A percentile compares a stretch with the other conserved stretches of the same genome.
Evolutionary conservation across 2,329 filamentous ascomycete genomes (phyloP).

Genomic region (Penicillium sp.): DNA sequence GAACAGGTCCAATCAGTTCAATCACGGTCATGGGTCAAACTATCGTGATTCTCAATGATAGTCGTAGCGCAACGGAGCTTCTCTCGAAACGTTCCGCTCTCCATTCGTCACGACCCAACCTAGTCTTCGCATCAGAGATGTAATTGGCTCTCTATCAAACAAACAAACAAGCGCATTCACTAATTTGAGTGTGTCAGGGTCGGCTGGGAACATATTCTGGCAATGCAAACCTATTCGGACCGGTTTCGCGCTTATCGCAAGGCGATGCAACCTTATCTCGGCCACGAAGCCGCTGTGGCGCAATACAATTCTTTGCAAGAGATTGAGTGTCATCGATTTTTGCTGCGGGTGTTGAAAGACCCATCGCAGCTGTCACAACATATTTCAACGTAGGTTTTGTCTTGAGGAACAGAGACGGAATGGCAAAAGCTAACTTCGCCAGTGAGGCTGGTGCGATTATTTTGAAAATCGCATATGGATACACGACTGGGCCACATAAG

Average conservation of each 20-base stretch:
- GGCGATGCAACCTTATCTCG: slow-evolving; percentile 47
- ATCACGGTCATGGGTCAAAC: slow-evolving; percentile 39
- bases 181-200: slow-evolving; percentile 21
- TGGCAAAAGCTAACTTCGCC: not conserved
- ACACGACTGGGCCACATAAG: slow-evolving; percentile 41
- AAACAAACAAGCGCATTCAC: not conserved
- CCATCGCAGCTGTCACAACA: slow-evolving; percentile 43
- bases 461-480: slow-evolving; percentile 50
- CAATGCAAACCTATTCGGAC: slow-evolving; percentile 37
- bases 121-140: slow-evolving; percentile 39
- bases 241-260: slow-evolving; percentile 47
- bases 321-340: slow-evolving; percentile 45
- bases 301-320: slow-evolving; percentile 48
- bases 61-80: slow-evolving; percentile 32
- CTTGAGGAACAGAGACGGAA: not conserved
- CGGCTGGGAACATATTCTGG: slow-evolving; percentile 39
- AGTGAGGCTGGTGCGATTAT: slow-evolving; percentile 45
- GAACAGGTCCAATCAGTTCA: slow-evolving; percentile 38
- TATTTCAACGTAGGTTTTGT: slow-evolving; percentile 41
- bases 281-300: slow-evolving; percentile 33
- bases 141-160: slow-evolving; percentile 16
- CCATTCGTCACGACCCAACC: slow-evolving; percentile 33
- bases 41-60: slow-evolving; percentile 39
- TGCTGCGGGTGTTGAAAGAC: slow-evolving; percentile 43
- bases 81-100: slow-evolving; percentile 34